Percentiles rank a stretch among this genome's conserved stretches.
These are phyloP conservation scores for Capsella bursapastoris DNA, from an alignment of 345 rosid genomes.

Conservation along the genomic window DNA sequence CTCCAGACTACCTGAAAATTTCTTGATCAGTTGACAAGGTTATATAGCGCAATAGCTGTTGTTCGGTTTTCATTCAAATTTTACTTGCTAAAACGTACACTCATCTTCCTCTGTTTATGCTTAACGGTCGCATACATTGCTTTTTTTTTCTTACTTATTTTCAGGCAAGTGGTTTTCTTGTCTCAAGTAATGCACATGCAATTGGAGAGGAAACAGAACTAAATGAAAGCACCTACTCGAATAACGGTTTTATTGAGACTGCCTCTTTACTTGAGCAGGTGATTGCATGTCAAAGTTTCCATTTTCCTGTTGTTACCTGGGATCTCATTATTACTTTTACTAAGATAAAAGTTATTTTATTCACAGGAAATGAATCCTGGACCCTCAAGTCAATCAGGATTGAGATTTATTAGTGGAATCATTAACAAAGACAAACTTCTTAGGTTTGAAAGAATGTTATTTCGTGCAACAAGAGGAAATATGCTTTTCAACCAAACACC, in stretches of 20 bases:
- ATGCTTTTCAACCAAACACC: slow-evolving; percentile 95
- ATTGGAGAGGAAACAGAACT: slow-evolving; percentile 74
- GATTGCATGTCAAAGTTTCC: slow-evolving; percentile 34
- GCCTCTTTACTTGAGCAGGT: slow-evolving; percentile 87
- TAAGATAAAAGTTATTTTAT: slow-evolving; percentile 39
- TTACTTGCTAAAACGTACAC: neutral
- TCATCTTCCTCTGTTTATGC: slow-evolving; percentile 26
- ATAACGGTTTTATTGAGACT: slow-evolving; percentile 55
- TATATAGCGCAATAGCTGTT: slow-evolving; percentile 14
- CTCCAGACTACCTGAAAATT: neutral
- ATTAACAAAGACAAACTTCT: slow-evolving; percentile 71
- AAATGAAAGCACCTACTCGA: slow-evolving; percentile 68
- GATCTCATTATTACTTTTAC: slow-evolving; percentile 31
- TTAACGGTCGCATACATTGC: slow-evolving; percentile 2
- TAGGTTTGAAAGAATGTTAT: slow-evolving; percentile 91
- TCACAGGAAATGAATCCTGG: slow-evolving; percentile 70
- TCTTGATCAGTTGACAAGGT: slow-evolving; percentile 1
- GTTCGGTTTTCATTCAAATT: neutral
- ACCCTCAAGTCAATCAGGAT: slow-evolving; percentile 72
- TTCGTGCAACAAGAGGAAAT: slow-evolving; percentile 98
- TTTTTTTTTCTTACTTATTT: slow-evolving; percentile 19
- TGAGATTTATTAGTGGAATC: slow-evolving; percentile 90
- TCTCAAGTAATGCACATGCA: slow-evolving; percentile 71
- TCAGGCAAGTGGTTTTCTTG: slow-evolving; percentile 86
- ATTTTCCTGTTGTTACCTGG: slow-evolving; percentile 32